A percentile compares a stretch with the other conserved stretches of the same genome.
phyloP scores from a whole-genome alignment of 2,329 filamentous ascomycete genomes.

The Sporothrix curviconia region DNA sequence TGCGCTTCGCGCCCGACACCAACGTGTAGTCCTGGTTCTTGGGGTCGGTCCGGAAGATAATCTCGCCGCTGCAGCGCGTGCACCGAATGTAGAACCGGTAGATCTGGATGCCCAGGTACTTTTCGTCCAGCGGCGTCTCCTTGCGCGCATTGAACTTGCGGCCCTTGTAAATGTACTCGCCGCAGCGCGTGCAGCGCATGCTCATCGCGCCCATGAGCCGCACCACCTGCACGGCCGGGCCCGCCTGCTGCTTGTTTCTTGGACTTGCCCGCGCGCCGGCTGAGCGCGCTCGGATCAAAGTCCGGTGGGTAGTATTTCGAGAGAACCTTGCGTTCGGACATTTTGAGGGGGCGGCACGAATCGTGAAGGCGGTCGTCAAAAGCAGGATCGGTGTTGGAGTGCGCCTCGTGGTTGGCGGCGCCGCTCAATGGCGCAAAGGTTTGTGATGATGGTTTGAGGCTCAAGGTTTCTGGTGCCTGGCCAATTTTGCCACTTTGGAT shows the following conservation, averaged over 20 bases:
- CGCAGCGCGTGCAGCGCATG: slow-evolving; percentile 56
- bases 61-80: slow-evolving; percentile 77
- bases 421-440: too few species aligned
- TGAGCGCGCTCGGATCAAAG: slow-evolving; percentile 82
- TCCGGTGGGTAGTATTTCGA: slow-evolving; percentile 53
- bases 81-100: slow-evolving; percentile 89
- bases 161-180: slow-evolving; percentile 40
- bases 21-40: slow-evolving; percentile 78
- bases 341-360: slow-evolving; percentile 19
- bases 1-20: slow-evolving; percentile 78
- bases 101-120: slow-evolving; percentile 81
- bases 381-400: too few species aligned
- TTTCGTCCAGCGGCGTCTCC: slow-evolving; percentile 75
- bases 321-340: slow-evolving; percentile 41
- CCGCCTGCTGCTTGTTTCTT: slow-evolving; percentile 50
- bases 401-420: too few species aligned
- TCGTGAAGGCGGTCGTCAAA: too few species aligned
- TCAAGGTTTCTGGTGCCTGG: too few species aligned
- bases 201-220: slow-evolving; percentile 85
- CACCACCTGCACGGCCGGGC: slow-evolving; percentile 77
- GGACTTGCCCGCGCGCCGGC: slow-evolving; percentile 50
- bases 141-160: slow-evolving; percentile 95
- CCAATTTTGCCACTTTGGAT: too few species aligned
- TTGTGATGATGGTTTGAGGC: too few species aligned
- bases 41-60: slow-evolving; percentile 90